A percentile compares a stretch with the other conserved stretches of the same genome.
These are phyloP conservation scores for Suhomyces kunorum DNA, from an alignment of 1,139 yeast species.

Conservation along the genomic window DNA sequence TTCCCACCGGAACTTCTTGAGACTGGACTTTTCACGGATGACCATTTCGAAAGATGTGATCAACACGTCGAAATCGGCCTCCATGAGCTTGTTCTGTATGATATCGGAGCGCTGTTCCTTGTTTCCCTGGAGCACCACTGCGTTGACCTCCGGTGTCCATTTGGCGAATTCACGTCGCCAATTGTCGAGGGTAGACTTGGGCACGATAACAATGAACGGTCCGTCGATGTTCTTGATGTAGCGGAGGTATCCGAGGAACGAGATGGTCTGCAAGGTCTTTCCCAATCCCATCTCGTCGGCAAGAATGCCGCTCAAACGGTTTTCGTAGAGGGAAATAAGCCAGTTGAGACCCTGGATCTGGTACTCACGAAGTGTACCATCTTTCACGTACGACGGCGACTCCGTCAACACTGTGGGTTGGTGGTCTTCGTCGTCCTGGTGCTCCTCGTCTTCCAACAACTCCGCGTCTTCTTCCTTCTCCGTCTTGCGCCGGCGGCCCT, in stretches of 20 bases:
- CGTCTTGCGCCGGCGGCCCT: conserved; percentile 52
- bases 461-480: conserved; percentile 75
- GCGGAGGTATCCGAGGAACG: conserved; percentile 73
- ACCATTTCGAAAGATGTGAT: conserved; percentile 78
- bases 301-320: conserved; percentile 83
- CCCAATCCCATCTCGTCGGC: conserved; percentile 99
- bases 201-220: conserved; percentile 73
- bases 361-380: conserved; percentile 70
- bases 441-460: conserved; percentile 57
- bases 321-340: conserved; percentile 80
- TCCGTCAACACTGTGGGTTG: conserved; percentile 52
- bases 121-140: conserved; percentile 70
- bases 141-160: conserved; percentile 79
- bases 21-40: conserved; percentile 65
- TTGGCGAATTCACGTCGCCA: conserved; percentile 76
- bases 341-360: conserved; percentile 94
- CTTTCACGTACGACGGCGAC: conserved; percentile 57
- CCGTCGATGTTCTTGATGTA: conserved; percentile 62
- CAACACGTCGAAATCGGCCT: conserved; percentile 71
- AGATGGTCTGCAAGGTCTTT: conserved; percentile 89
- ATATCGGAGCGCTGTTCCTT: conserved; percentile 61
- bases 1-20: conserved; percentile 70
- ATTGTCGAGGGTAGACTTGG: conserved; percentile 77
- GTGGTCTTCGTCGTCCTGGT: conserved; percentile 37
- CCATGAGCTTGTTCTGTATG: conserved; percentile 49